These are phyloP conservation scores for Phialophora verrucosa DNA, from an alignment of 2,329 filamentous ascomycete species.

Conservation along the genomic window DNA sequence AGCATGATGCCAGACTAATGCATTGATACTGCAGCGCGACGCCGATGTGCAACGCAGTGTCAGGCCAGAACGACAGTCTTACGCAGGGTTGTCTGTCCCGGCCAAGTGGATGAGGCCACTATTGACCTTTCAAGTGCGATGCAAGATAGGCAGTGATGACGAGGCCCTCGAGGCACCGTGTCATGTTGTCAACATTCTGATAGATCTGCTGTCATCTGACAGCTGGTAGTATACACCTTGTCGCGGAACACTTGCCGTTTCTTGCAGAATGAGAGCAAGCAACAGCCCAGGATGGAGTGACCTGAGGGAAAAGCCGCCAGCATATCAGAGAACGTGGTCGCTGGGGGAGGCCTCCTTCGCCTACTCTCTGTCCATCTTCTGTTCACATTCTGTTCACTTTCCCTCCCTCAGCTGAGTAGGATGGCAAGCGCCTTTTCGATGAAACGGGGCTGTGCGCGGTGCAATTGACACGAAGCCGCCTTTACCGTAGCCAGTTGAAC, in stretches of 20 bases:
- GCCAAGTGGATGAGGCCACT: background rate
- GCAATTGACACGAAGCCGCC: background rate
- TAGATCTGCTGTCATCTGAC: background rate
- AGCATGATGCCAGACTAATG: slow-evolving; percentile 1
- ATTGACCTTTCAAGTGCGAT: background rate
- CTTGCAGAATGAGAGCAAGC: background rate
- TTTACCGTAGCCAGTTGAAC: background rate
- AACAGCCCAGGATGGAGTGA: background rate
- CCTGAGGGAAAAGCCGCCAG: background rate
- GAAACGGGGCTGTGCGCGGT: background rate
- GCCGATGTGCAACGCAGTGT: background rate
- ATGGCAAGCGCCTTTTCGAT: background rate
- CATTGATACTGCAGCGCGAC: background rate
- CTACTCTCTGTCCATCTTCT: background rate
- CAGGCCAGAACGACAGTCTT: background rate
- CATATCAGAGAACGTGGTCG: background rate
- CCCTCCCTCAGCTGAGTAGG: background rate
- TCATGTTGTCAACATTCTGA: background rate
- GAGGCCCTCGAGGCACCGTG: background rate
- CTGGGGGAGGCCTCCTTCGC: background rate
- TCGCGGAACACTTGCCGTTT: background rate
- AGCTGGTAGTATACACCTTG: background rate
- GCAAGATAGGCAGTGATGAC: background rate
- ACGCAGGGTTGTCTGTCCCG: background rate
- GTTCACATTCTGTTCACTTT: background rate